Evolutionary conservation across 352 stramenopile species (phyloP).

Genomic region (Elongisporangium undulatum): DNA sequence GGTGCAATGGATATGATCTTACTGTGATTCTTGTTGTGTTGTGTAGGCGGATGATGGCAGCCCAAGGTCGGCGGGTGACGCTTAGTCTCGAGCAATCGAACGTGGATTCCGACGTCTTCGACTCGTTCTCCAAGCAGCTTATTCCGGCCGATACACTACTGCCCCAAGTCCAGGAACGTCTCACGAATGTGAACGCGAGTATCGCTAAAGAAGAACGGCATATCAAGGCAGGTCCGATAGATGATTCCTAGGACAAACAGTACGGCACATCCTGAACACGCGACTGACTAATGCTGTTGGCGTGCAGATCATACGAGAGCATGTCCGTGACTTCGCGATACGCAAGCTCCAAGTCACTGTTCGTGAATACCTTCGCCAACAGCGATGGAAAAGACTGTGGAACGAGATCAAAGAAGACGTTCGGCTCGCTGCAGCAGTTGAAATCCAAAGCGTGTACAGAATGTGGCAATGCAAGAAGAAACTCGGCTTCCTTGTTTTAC

Average conservation of each 20-base stretch:
- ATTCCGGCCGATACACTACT: conserved; percentile 41
- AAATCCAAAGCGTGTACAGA: conserved; percentile 37
- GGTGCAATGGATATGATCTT: not conserved
- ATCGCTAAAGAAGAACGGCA: conserved; percentile 44
- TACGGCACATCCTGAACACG: not conserved
- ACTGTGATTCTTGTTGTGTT: not conserved
- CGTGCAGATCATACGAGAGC: conserved; percentile 37
- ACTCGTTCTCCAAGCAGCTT: conserved; percentile 65
- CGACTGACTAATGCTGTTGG: not conserved
- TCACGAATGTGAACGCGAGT: conserved; percentile 30
- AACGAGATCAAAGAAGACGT: conserved; percentile 30
- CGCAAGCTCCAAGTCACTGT: conserved; percentile 34
- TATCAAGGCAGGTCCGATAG: conserved; percentile 25
- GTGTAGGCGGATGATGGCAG: conserved; percentile 13
- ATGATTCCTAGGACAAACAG: not conserved
- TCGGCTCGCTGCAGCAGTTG: conserved; percentile 28
- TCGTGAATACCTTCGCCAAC: conserved; percentile 27
- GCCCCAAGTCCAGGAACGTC: conserved; percentile 27
- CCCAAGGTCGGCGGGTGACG: not conserved
- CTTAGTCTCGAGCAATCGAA: conserved; percentile 10
- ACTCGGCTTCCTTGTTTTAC: conserved; percentile 18
- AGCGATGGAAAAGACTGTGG: conserved; percentile 38
- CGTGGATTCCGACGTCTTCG: conserved; percentile 63
- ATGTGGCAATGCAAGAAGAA: conserved; percentile 26
- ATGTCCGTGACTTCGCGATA: conserved; percentile 34